Percentiles rank a stretch among this genome's conserved stretches.
phyloP scores from a whole-genome alignment of 805 yeast genomes.

The Wickerhamiella allomyrinae region DNA sequence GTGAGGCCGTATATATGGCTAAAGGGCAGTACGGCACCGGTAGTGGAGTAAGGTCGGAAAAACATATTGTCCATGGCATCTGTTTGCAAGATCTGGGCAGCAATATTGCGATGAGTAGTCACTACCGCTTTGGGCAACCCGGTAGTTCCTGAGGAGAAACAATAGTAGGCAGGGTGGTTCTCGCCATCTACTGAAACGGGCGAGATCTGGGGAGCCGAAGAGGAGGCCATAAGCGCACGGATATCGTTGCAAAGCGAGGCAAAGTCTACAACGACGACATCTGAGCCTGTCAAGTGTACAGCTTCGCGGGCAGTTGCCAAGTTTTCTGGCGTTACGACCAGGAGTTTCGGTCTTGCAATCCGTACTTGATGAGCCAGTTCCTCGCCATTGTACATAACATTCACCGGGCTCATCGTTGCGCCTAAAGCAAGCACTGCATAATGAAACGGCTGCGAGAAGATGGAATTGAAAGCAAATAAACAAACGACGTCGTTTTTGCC shows the following conservation, averaged over 20 bases:
- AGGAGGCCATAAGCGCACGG: background rate
- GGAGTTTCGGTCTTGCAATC: background rate
- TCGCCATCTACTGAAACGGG: slow-evolving; percentile 8
- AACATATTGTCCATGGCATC: background rate
- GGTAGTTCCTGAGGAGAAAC: slow-evolving; percentile 21
- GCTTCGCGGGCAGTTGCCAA: background rate
- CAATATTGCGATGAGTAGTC: slow-evolving; percentile 39
- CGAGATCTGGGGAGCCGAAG: slow-evolving; percentile 4
- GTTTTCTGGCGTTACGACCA: background rate
- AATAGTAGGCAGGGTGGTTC: slow-evolving; percentile 14
- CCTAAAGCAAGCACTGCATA: slow-evolving; percentile 18
- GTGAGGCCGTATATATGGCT: slow-evolving; percentile 22
- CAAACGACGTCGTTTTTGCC: slow-evolving; percentile 18
- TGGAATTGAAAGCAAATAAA: slow-evolving; percentile 17
- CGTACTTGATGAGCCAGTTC: slow-evolving; percentile 19
- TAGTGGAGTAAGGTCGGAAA: slow-evolving; percentile 22
- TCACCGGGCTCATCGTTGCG: slow-evolving; percentile 22
- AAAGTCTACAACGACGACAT: background rate
- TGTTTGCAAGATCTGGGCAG: slow-evolving; percentile 23
- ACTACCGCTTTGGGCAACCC: slow-evolving; percentile 69
- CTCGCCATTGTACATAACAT: slow-evolving; percentile 18
- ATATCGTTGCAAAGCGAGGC: background rate
- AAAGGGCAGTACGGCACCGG: slow-evolving; percentile 23
- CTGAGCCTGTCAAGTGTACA: background rate
- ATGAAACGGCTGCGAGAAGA: slow-evolving; percentile 19